Evolutionary conservation across 495 filamentous ascomycete species (phyloP).

Genomic region (Emericellopsis terricola): DNA sequence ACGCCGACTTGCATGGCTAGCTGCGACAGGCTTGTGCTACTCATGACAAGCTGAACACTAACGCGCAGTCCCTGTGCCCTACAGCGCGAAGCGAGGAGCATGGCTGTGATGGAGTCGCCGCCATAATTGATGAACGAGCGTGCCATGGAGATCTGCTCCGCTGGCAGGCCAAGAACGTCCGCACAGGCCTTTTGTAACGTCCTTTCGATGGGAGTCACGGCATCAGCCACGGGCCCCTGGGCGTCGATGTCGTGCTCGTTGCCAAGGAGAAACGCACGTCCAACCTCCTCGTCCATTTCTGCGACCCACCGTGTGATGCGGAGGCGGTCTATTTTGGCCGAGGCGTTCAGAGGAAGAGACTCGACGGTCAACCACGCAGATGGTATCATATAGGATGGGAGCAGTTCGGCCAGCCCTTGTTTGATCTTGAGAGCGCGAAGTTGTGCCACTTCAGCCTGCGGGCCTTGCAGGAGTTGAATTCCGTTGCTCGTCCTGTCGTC

Average conservation of each 20-base stretch:
- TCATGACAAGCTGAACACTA: slow-evolving; percentile 5
- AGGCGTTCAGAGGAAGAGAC: slow-evolving; percentile 25
- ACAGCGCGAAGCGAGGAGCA: slow-evolving; percentile 24
- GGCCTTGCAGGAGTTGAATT: too few species aligned
- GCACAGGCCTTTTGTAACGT: slow-evolving; percentile 1
- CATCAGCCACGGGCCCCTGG: too few species aligned
- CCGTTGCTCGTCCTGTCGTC: too few species aligned
- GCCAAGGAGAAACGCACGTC: background rate
- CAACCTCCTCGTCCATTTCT: slow-evolving; percentile 37
- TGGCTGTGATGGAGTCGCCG: slow-evolving; percentile 45
- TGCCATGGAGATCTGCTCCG: slow-evolving; percentile 12
- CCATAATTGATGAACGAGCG: slow-evolving; percentile 38
- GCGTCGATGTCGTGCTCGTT: too few species aligned
- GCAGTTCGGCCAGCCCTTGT: slow-evolving; percentile 15
- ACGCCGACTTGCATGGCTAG: slow-evolving; percentile 13
- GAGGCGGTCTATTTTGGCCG: background rate
- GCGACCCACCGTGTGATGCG: slow-evolving; percentile 10
- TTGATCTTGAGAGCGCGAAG: slow-evolving; percentile 8
- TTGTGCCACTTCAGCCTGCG: too few species aligned
- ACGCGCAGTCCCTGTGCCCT: slow-evolving; percentile 21
- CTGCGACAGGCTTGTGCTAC: slow-evolving; percentile 9
- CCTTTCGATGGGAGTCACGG: slow-evolving; percentile 40
- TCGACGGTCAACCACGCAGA: slow-evolving; percentile 38
- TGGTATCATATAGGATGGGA: slow-evolving; percentile 45
- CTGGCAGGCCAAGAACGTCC: slow-evolving; percentile 4